These are phyloP conservation scores for Fomitopsis pulvina DNA, from an alignment of 768 basidiomycete species.

Conservation along the genomic window DNA sequence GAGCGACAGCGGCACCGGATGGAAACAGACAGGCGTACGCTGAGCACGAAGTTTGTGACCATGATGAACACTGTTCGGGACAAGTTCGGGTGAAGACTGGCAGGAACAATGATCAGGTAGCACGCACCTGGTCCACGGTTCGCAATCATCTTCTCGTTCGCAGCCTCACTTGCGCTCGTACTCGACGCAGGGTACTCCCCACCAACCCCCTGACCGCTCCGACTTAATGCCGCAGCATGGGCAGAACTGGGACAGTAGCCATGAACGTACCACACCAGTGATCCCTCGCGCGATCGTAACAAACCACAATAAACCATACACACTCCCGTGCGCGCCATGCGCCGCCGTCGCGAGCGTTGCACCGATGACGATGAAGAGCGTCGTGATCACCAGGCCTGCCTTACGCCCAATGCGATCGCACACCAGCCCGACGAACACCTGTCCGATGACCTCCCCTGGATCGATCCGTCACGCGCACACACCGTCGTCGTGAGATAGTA, in stretches of 20 bases:
- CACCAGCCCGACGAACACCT: constrained; percentile 56
- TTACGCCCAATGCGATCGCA: constrained; percentile 74
- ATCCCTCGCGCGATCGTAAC: constrained; percentile 66
- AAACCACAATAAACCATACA: constrained; percentile 65
- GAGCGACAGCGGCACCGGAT: not conserved
- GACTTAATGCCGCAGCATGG: not conserved
- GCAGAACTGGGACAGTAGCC: not conserved
- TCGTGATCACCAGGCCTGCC: constrained; percentile 65
- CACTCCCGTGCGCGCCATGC: constrained; percentile 50
- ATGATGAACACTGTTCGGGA: constrained; percentile 56
- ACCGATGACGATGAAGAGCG: constrained; percentile 62
- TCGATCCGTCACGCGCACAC: not conserved
- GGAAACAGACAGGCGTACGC: constrained; percentile 31
- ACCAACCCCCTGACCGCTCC: constrained; percentile 48
- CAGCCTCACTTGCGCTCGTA: constrained; percentile 62
- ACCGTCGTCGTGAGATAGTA: no score
- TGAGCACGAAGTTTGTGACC: constrained; percentile 68
- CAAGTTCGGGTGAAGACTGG: constrained; percentile 9
- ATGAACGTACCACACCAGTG: constrained; percentile 48
- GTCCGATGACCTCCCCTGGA: constrained; percentile 55
- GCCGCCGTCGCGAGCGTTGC: constrained; percentile 64
- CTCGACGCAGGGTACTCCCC: constrained; percentile 76
- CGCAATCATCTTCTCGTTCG: constrained; percentile 59
- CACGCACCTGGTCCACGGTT: constrained; percentile 51
- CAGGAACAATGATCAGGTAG: not conserved